These are phyloP conservation scores for Sphagnum tenellum DNA, from an alignment of 225 moss, liverwort and hornwort species.

Conservation along the genomic window DNA sequence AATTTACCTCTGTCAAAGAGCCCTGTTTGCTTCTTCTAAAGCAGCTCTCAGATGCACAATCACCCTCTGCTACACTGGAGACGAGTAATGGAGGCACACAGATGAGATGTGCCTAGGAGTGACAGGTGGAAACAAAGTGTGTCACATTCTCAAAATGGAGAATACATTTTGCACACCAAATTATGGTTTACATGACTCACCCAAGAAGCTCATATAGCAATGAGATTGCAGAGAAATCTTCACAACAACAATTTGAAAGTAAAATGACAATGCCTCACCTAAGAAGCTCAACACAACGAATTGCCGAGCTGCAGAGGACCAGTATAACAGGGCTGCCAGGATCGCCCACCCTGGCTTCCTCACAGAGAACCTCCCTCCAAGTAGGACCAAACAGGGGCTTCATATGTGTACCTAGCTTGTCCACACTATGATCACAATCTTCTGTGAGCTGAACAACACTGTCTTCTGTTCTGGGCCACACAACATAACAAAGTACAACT, in stretches of 20 bases:
- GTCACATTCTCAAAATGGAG: too few relatives aligned
- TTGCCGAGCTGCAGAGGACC: slow-evolving; percentile 77
- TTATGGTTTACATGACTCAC: too few relatives aligned
- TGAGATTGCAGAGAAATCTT: background rate
- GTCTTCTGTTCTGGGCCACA: slow-evolving; percentile 30
- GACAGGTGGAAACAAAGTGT: too few relatives aligned
- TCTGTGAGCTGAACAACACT: slow-evolving; percentile 50
- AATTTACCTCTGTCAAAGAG: too few relatives aligned
- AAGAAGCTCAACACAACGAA: slow-evolving; percentile 75
- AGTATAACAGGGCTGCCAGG: slow-evolving; percentile 56
- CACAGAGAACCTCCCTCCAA: slow-evolving; percentile 66
- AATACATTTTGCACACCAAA: too few relatives aligned
- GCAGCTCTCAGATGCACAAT: too few relatives aligned
- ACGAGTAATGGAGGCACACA: too few relatives aligned
- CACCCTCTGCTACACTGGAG: too few relatives aligned
- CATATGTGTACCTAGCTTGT: slow-evolving; percentile 46
- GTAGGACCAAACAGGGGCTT: slow-evolving; percentile 47
- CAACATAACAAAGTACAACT: too few relatives aligned
- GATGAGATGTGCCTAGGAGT: too few relatives aligned
- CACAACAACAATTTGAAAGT: background rate
- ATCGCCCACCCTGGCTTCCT: slow-evolving; percentile 21
- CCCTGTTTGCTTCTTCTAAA: too few relatives aligned
- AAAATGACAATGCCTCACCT: slow-evolving; percentile 28
- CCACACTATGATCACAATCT: slow-evolving; percentile 53
- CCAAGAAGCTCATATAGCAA: background rate